These are phyloP conservation scores for Delonix regia DNA, from an alignment of 306 rosid species.

Conservation along the genomic window DNA sequence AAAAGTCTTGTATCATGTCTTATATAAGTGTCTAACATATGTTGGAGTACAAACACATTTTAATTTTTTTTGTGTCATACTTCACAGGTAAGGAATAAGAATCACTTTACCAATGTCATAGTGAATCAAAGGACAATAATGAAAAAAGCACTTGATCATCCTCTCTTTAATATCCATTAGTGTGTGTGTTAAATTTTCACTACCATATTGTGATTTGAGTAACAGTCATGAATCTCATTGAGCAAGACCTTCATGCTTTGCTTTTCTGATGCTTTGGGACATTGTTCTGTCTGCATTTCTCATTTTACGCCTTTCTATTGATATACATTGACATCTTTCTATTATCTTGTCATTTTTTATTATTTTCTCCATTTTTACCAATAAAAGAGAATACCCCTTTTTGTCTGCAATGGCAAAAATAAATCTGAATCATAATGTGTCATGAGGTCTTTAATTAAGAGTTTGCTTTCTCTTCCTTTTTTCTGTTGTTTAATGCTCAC, in stretches of 20 bases:
- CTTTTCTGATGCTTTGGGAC: not conserved
- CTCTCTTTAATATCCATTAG: constrained; percentile 27
- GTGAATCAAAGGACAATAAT: constrained; percentile 31
- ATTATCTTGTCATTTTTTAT: not conserved
- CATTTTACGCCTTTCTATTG: not conserved
- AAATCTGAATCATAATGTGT: not conserved
- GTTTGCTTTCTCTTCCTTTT: not conserved
- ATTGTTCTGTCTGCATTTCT: not conserved
- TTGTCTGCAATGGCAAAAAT: not conserved
- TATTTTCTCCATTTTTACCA: not conserved
- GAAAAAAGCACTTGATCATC: constrained; percentile 13
- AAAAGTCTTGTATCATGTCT: not conserved
- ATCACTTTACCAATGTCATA: constrained; percentile 19
- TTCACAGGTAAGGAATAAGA: not conserved
- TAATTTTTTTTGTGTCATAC: not conserved
- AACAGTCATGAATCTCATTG: constrained; percentile 1
- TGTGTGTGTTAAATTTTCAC: constrained; percentile 28
- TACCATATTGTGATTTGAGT: constrained; percentile 11
- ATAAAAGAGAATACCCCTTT: not conserved
- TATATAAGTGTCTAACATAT: not conserved
- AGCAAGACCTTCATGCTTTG: constrained; percentile 11
- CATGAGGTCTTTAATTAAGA: not conserved
- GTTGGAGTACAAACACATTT: not conserved
- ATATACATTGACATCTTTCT: not conserved
- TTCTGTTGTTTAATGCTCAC: not conserved